phyloP scores from a whole-genome alignment of 2,329 filamentous ascomycete genomes.

The Phialophora expanda region DNA sequence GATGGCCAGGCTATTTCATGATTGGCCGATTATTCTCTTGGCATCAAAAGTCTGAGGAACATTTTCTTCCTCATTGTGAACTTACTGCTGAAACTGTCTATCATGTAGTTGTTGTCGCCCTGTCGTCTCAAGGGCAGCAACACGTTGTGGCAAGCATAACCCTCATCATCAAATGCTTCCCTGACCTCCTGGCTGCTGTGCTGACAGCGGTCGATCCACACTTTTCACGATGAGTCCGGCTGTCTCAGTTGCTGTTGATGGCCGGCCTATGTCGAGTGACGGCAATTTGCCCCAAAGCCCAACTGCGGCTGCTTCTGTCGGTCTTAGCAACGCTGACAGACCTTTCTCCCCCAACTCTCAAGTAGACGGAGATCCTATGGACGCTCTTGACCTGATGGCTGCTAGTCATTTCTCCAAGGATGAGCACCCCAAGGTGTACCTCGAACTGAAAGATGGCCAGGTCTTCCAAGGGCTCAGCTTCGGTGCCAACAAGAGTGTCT shows the following conservation, averaged over 20 bases:
- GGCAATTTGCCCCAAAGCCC: slow-evolving; percentile 47
- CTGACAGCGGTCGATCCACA: slow-evolving; percentile 20
- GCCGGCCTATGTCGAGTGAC: slow-evolving; percentile 25
- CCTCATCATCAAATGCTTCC: slow-evolving; percentile 23
- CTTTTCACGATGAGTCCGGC: slow-evolving; percentile 28
- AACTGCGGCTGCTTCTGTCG: slow-evolving; percentile 49
- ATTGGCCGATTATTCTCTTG: slow-evolving; percentile 17
- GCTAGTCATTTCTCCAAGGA: slow-evolving; percentile 62
- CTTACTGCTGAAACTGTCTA: slow-evolving; percentile 4
- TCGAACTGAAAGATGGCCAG: slow-evolving; percentile 91
- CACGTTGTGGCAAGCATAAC: background rate
- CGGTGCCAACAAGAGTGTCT: slow-evolving; percentile 89
- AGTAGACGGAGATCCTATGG: slow-evolving; percentile 30
- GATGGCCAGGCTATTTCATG: background rate
- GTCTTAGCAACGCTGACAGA: slow-evolving; percentile 35
- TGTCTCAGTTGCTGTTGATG: slow-evolving; percentile 16
- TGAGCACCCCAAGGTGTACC: slow-evolving; percentile 70
- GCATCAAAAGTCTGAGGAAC: slow-evolving; percentile 19
- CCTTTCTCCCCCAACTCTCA: slow-evolving; percentile 21
- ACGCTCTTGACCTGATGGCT: slow-evolving; percentile 60
- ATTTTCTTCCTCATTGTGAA: slow-evolving; percentile 20
- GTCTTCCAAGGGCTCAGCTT: slow-evolving; percentile 96
- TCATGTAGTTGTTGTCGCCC: slow-evolving; percentile 6
- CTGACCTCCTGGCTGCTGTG: slow-evolving; percentile 29
- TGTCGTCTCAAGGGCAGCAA: background rate